Conservation (phyloP, 805 yeast genomes). For the Sungouiella blattae region DNA sequence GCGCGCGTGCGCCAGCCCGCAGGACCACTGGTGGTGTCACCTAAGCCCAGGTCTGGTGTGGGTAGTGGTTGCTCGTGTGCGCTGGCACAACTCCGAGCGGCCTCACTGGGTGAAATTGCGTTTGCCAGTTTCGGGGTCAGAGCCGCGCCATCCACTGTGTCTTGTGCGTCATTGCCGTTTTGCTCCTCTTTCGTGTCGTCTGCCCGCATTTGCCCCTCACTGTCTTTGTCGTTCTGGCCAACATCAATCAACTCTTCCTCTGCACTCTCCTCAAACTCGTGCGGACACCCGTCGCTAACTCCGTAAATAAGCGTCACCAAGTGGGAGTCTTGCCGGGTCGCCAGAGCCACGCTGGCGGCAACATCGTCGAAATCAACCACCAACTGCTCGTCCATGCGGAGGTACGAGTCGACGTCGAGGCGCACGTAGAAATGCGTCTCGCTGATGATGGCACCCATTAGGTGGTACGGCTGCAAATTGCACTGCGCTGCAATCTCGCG, state of each 20-base stretch:
- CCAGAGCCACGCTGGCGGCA: constrained; percentile 4
- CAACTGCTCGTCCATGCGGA: constrained; percentile 12
- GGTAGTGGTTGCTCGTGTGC: too few species aligned
- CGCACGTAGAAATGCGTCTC: constrained; percentile 24
- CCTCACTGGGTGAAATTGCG: too few species aligned
- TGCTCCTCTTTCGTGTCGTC: neutral
- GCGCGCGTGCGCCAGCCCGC: too few species aligned
- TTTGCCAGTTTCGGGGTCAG: too few species aligned
- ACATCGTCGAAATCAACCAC: constrained; percentile 11
- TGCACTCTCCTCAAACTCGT: too few species aligned
- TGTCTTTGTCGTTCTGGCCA: neutral
- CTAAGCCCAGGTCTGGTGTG: too few species aligned
- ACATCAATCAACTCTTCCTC: neutral
- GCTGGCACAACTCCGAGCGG: too few species aligned
- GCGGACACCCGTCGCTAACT: neutral
- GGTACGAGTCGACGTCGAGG: constrained; percentile 6
- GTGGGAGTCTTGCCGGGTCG: constrained; percentile 8
- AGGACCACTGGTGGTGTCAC: too few species aligned
- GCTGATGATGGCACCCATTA: constrained; percentile 30
- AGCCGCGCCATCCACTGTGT: too few species aligned
- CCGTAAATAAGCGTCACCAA: constrained; percentile 14
- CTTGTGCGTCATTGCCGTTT: too few species aligned
- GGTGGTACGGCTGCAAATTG: constrained; percentile 19
- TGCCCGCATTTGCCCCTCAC: neutral
- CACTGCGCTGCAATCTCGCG: constrained; percentile 6